Conservation (phyloP, 1,284 basidiomycete species). For the Stereum hirsutum region DNA sequence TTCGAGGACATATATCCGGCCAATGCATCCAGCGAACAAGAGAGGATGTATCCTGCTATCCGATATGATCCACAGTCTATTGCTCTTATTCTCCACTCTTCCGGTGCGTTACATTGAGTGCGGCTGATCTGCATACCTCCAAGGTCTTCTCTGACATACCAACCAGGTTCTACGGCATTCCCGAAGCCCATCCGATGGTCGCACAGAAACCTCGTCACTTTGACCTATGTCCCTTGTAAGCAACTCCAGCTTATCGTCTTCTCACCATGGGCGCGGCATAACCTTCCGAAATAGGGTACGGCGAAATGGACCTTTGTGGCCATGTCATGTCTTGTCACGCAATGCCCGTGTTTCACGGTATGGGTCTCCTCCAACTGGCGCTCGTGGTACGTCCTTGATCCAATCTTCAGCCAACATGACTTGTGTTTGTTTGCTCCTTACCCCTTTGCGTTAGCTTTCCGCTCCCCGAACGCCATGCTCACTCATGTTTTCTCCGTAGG, state of each 20-base stretch:
- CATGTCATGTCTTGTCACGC: slow-evolving; percentile 14
- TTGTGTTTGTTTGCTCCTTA: background rate
- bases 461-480: background rate
- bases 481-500: slow-evolving; percentile 4
- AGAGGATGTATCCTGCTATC: slow-evolving; percentile 13
- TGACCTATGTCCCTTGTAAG: slow-evolving; percentile 12
- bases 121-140: background rate
- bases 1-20: slow-evolving; percentile 16
- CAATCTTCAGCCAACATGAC: slow-evolving; percentile 10
- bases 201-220: slow-evolving; percentile 6
- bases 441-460: no score
- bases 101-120: slow-evolving; percentile 16
- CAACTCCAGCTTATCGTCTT: background rate
- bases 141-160: background rate
- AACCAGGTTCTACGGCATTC: slow-evolving; percentile 13
- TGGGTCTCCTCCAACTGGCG: slow-evolving; percentile 11
- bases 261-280: background rate
- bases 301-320: slow-evolving; percentile 13
- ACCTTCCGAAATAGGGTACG: slow-evolving; percentile 8
- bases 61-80: slow-evolving; percentile 13
- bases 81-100: slow-evolving; percentile 22
- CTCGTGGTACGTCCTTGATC: slow-evolving; percentile 4
- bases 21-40: slow-evolving; percentile 1
- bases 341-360: slow-evolving; percentile 15
- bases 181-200: slow-evolving; percentile 13